Conservation (phyloP, 768 basidiomycete species). For the Pseudohyphozyma bogoriensis region DNA sequence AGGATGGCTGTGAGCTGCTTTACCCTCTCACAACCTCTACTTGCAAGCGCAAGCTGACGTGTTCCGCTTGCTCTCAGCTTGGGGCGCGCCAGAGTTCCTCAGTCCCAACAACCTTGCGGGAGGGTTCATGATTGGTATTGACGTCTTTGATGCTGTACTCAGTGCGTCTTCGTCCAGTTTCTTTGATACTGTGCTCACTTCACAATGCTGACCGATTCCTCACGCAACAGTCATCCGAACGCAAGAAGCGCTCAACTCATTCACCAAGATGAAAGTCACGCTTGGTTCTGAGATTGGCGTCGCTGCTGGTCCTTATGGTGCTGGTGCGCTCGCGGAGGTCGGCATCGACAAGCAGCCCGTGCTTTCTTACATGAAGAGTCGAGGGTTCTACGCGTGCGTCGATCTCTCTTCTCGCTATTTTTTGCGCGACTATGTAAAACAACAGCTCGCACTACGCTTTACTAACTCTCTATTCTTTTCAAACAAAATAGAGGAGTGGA, state of each 20-base stretch:
- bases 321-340: conserved; percentile 26
- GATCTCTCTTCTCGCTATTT: no score
- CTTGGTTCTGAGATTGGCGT: conserved; percentile 29
- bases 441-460: no score
- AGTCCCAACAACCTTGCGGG: conserved; percentile 28
- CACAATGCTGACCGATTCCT: not conserved
- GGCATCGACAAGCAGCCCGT: conserved; percentile 29
- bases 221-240: conserved; percentile 15
- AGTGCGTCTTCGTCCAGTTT: not conserved
- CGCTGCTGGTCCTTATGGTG: conserved; percentile 31
- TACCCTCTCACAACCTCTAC: no score
- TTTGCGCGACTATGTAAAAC: no score
- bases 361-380: conserved; percentile 19
- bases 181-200: not conserved
- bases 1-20: conserved; percentile 15
- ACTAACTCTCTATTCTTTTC: no score
- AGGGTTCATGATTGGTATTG: conserved; percentile 29
- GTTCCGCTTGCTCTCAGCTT: no score
- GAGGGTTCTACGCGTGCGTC: conserved; percentile 33
- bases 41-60: no score
- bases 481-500: no score
- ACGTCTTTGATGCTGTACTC: conserved; percentile 32
- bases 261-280: conserved; percentile 30
- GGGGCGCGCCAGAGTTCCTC: not conserved
- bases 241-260: conserved; percentile 31